phyloP scores from a whole-genome alignment of 2,329 filamentous ascomycete species.

The Alternaria sp. region DNA sequence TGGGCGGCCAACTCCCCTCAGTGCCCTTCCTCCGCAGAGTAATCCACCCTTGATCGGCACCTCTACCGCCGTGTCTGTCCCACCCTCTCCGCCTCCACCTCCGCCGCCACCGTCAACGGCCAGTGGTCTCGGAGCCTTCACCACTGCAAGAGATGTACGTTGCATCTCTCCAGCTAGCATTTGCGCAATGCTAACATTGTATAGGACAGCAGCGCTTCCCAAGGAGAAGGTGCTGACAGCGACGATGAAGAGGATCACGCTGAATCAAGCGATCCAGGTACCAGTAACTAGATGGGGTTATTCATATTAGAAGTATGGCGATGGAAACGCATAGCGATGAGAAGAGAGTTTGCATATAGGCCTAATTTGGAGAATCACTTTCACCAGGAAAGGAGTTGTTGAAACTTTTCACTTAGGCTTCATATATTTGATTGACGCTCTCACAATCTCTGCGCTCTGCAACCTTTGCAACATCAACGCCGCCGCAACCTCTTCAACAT shows the following conservation, averaged over 20 bases:
- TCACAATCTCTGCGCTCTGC: neutral
- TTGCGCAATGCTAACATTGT: neutral
- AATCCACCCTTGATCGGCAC: neutral
- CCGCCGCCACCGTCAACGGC: neutral
- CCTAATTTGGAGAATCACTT: neutral
- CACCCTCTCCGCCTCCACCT: neutral
- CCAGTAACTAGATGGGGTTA: neutral
- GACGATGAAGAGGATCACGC: neutral
- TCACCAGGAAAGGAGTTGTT: neutral
- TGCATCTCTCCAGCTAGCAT: neutral
- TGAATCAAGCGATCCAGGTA: no score
- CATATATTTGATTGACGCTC: no score
- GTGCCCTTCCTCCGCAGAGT: neutral
- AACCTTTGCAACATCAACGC: neutral
- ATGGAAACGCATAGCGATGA: neutral
- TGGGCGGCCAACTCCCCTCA: neutral
- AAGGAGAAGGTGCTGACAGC: neutral
- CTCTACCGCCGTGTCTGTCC: neutral
- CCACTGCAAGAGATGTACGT: neutral
- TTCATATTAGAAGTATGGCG: neutral
- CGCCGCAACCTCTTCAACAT: neutral
- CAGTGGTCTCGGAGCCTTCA: neutral
- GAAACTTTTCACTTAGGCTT: no score
- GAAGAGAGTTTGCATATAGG: neutral
- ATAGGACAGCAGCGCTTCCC: neutral